Evolutionary conservation across 2,329 filamentous ascomycete species (phyloP).

Genomic region (Thermomyces lanuginosus): DNA sequence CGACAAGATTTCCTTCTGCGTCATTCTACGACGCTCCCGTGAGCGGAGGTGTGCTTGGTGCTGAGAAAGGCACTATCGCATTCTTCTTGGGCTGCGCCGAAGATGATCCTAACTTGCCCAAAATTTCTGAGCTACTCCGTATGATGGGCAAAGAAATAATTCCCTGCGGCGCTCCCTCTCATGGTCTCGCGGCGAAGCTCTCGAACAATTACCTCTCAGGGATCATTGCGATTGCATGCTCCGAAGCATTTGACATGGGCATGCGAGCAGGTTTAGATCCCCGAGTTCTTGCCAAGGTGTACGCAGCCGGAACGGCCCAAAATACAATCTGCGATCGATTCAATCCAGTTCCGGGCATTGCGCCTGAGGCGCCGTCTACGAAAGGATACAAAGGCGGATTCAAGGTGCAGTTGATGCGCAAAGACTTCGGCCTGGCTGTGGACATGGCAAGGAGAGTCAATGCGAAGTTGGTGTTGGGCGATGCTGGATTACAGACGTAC

Average conservation of each 20-base stretch:
- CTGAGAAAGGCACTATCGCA: conserved; percentile 35
- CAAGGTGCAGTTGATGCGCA: conserved; percentile 43
- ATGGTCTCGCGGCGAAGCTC: conserved; percentile 43
- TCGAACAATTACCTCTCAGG: conserved; percentile 47
- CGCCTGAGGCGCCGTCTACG: conserved; percentile 31
- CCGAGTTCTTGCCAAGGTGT: conserved; percentile 35
- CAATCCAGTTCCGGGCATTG: conserved; percentile 36
- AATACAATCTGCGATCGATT: conserved; percentile 37
- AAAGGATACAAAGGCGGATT: conserved; percentile 40
- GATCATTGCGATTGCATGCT: conserved; percentile 41
- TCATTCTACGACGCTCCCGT: conserved; percentile 40
- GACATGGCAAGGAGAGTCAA: conserved; percentile 39
- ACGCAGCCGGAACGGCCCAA: conserved; percentile 36
- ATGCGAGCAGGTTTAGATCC: conserved; percentile 43
- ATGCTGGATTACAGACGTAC: conserved; percentile 36
- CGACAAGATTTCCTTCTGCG: conserved; percentile 22
- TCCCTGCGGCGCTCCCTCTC: conserved; percentile 38
- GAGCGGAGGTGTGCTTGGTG: conserved; percentile 37
- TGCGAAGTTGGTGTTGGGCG: conserved; percentile 34
- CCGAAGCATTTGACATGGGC: conserved; percentile 45
- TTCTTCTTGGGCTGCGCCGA: conserved; percentile 36
- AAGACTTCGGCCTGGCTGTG: conserved; percentile 41
- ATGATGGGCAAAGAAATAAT: conserved; percentile 40
- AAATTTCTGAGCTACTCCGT: conserved; percentile 29
- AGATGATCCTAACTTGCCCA: conserved; percentile 27